phyloP scores from a whole-genome alignment of 2,329 filamentous ascomycete species.

The Aspergillus luchuensis region DNA sequence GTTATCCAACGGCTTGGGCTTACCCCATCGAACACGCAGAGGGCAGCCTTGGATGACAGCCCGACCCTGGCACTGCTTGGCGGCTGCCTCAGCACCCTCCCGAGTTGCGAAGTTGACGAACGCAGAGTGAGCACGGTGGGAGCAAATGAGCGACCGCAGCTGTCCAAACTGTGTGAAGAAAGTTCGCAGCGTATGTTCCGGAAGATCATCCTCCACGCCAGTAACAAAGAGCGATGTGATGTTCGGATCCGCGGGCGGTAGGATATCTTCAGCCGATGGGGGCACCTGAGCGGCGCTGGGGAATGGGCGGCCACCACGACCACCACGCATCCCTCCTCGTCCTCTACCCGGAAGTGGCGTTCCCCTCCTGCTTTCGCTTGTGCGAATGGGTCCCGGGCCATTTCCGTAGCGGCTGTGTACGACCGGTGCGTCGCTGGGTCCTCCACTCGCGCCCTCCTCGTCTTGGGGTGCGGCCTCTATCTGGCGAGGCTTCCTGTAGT shows the following conservation, averaged over 20 bases:
- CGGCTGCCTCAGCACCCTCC: conserved; percentile 81
- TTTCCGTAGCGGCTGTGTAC: conserved; percentile 46
- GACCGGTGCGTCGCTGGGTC: conserved; percentile 45
- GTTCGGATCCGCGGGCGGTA: conserved; percentile 78
- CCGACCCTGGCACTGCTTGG: conserved; percentile 79
- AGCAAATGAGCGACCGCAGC: conserved; percentile 90
- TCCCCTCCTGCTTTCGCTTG: conserved; percentile 57
- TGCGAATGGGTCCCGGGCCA: conserved; percentile 70
- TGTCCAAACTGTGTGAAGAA: conserved; percentile 89
- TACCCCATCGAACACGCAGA: conserved; percentile 86
- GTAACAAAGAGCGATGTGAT: conserved; percentile 94
- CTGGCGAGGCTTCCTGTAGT: conserved; percentile 83
- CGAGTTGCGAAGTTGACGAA: conserved; percentile 93
- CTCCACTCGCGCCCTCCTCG: conserved; percentile 43
- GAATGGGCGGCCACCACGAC: conserved; percentile 60
- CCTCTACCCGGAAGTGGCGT: conserved; percentile 46
- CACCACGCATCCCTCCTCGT: conserved; percentile 50
- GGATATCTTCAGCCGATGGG: conserved; percentile 79
- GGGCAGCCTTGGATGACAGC: conserved; percentile 91
- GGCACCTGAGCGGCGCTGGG: conserved; percentile 73
- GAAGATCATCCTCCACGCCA: conserved; percentile 92
- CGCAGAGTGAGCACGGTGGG: conserved; percentile 94
- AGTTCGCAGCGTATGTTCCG: conserved; percentile 85
- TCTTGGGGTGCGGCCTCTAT: conserved; percentile 59
- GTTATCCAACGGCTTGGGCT: conserved; percentile 85